Base-by-base conservation (phyloP, 108 stramenopile genomes). In the Cyclotella cryptica region DNA sequence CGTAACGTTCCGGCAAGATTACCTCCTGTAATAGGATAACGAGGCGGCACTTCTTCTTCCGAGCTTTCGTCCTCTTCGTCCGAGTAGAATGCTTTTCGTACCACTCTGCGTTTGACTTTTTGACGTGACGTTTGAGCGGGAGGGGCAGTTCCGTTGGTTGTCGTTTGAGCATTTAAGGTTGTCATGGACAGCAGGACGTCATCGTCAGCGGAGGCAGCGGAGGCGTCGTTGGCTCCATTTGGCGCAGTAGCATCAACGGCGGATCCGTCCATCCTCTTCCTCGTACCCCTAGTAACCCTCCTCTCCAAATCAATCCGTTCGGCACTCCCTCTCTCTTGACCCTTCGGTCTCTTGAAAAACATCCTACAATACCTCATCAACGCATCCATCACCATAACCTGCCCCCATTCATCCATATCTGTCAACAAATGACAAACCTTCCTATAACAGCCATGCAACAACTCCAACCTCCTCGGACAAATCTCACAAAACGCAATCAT, bases 351-450 rank as follows among this genome's bases (percentile, higher is more conserved):
- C 73, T 83, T 76, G 84, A 99, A 99, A 74, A 90, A 96, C 29
- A 30, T 86, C 24, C 99, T 90, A 68, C 96, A 93, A 84, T 99
- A 99, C 24, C 97, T 78, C 35, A 87, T 80, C 62, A 99, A 73
- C 35, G 85, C 76, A 71, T 97, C 88, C 21, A 99, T 79, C 1
- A 95, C 84, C 28, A 93, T 76, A 49, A 98, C 90, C 84, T 99
- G 98, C 22, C 95, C 96, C 99, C 99, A 99, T 83, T 99, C 99
- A 85, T 99, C 99, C 86, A 98, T 90, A 85, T 99, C 99, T 0
- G 98, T 96, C 54, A 99, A 74, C 60, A 98, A 83, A 72, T 97
- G 95, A 87, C 99, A 99, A 35, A 98, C 78, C 85, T 97, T 98
- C 30, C 98, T 94, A 87, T 90, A 99, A 74, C 75, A 83, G 0